A percentile compares a stretch with the other conserved stretches of the same genome.
Evolutionary conservation across 129 eudicot genomes (phyloP).

Genomic region (Flaveria trinervia): DNA sequence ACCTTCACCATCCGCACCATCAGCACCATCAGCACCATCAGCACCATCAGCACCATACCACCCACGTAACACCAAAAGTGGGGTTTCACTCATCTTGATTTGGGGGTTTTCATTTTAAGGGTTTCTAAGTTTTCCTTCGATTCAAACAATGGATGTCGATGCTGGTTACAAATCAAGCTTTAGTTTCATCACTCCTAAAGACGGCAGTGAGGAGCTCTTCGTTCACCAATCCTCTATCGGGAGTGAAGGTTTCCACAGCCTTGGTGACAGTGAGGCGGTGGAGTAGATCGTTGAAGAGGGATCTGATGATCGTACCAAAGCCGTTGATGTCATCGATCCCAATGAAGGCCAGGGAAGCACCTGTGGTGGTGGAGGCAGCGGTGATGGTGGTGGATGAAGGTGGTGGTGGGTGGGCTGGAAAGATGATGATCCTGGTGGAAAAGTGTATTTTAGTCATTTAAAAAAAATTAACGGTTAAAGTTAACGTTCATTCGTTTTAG

Average conservation of each 20-base stretch:
- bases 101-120: background rate
- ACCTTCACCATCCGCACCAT: too few relatives aligned
- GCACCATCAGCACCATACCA: too few relatives aligned
- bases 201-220: constrained; percentile 23
- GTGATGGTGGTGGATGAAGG: constrained; percentile 27
- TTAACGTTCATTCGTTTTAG: too few relatives aligned
- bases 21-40: too few relatives aligned
- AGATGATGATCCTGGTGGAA: too few relatives aligned
- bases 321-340: constrained; percentile 60
- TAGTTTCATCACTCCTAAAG: constrained; percentile 37
- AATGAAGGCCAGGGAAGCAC: constrained; percentile 51
- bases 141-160: constrained; percentile 30
- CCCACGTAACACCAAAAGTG: background rate
- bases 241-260: constrained; percentile 66
- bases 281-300: constrained; percentile 50
- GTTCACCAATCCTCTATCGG: constrained; percentile 70
- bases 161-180: constrained; percentile 47
- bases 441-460: too few relatives aligned
- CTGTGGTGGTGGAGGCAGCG: constrained; percentile 51
- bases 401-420: too few relatives aligned
- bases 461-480: too few relatives aligned
- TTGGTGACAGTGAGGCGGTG: constrained; percentile 57
- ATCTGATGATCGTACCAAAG: constrained; percentile 36
- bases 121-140: background rate
- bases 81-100: constrained; percentile 25